Base-by-base conservation (phyloP, 352 stramenopile genomes). In the Lagenidium sp. region DNA sequence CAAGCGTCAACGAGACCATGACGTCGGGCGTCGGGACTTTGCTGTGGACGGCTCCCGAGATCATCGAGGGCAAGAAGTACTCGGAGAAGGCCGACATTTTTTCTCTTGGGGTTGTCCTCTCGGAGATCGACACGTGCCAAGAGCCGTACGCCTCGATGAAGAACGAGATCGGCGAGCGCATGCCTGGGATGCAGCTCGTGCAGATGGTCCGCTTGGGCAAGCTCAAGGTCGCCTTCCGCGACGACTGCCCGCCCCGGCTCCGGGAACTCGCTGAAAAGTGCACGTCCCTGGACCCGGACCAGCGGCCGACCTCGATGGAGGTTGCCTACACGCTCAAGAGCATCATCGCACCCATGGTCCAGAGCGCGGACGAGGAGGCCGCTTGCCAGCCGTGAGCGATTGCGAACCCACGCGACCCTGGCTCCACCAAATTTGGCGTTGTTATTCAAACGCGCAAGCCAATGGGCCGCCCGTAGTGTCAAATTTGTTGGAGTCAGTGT, bases 61-160 rank as follows among this genome's bases (percentile, higher is more conserved):
- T 95, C 46, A 87, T 96, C 18, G 59, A 84, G 44, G 78, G 78
- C 48, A 73, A 85, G 30, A 81, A 84, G 26, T 95, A 90, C 63
- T 88, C 68, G 23, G 75, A 92, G 38, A 87, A 88, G 42, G 80
- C 82, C 13, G 85, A 96, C 45, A 80, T 96, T 25, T 96, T 91
- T 56, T 90, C 78, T 23, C 71, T 94, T 19, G 85, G 83, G 25
- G 75, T 94, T 26, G 76, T 92, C 36, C 53, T 92, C 1, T 84
- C 74, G 3, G 79, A 92, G 44, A 67, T 89, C 45, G 79, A 92
- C 36, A 88, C 79, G 31, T 70, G 68, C 36, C 55, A 79, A 23
- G 36, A 54, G 4, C 79, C 79, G 12, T 92, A 83, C 49, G 55
- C 65, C 1, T 48, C 67, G 22, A 53, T 84, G 21, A 68, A 58